Evolutionary conservation across 2,329 filamentous ascomycete species (phyloP).

Genomic region (Aspergillus thermomutatus): DNA sequence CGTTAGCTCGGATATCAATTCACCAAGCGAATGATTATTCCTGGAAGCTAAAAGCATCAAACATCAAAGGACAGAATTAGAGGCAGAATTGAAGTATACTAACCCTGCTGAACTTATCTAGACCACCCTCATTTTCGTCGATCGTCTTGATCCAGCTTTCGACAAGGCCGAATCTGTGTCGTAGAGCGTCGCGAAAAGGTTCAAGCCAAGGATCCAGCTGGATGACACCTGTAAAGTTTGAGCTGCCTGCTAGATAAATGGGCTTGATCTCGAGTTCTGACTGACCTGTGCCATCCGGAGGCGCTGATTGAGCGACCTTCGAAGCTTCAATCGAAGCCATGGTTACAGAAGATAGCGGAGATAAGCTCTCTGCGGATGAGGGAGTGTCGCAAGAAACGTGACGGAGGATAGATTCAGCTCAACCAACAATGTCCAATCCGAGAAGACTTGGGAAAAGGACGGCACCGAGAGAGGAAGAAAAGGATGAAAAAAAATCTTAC

Average conservation of each 20-base stretch:
- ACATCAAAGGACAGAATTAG: not conserved
- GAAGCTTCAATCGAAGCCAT: conserved; percentile 19
- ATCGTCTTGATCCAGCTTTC: conserved; percentile 85
- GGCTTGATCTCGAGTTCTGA: not conserved
- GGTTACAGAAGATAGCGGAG: not conserved
- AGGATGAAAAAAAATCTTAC: no score
- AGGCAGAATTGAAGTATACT: conserved; percentile 18
- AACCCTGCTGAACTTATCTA: conserved; percentile 88
- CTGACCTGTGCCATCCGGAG: conserved; percentile 31
- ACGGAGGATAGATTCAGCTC: not conserved
- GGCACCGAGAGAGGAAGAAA: not conserved
- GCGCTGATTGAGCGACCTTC: conserved; percentile 3
- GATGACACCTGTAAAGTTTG: conserved; percentile 64
- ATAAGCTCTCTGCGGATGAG: not conserved
- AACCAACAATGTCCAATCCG: not conserved
- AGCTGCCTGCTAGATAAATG: not conserved
- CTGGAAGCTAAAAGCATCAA: no score
- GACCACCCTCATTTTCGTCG: conserved; percentile 76
- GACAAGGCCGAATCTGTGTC: conserved; percentile 71
- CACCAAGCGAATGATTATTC: not conserved
- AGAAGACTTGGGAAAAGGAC: not conserved
- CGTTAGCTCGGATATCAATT: not conserved
- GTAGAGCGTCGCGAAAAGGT: conserved; percentile 76
- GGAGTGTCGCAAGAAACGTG: not conserved
- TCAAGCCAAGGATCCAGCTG: conserved; percentile 85